Conservation (phyloP, 805 yeast genomes). For the Kodamaea restingae region DNA sequence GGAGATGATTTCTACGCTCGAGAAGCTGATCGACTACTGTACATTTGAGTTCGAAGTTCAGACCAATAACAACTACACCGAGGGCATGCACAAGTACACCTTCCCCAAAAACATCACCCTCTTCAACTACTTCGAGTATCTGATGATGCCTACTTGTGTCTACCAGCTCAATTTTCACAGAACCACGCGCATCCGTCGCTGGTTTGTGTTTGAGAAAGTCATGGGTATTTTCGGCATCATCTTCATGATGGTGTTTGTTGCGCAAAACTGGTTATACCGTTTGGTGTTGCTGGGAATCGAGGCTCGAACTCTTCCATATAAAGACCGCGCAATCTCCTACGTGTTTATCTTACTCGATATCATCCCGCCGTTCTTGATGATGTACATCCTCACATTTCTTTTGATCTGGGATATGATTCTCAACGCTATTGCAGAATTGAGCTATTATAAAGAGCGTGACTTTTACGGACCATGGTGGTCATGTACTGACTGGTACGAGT, state of each 20-base stretch:
- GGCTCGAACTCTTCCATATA: slow-evolving; percentile 48
- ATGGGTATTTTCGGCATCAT: slow-evolving; percentile 86
- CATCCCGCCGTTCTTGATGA: slow-evolving; percentile 72
- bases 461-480: slow-evolving; percentile 99
- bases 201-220: slow-evolving; percentile 62
- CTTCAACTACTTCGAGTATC: slow-evolving; percentile 64
- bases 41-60: slow-evolving; percentile 65
- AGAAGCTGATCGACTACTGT: slow-evolving; percentile 62
- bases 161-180: slow-evolving; percentile 82
- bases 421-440: slow-evolving; percentile 85
- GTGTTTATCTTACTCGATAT: slow-evolving; percentile 65
- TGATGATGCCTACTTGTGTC: slow-evolving; percentile 87
- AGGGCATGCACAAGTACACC: slow-evolving; percentile 8
- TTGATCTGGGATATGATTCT: slow-evolving; percentile 94
- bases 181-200: slow-evolving; percentile 63
- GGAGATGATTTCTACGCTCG: slow-evolving; percentile 6
- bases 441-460: slow-evolving; percentile 82
- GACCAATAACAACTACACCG: slow-evolving; percentile 23
- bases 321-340: slow-evolving; percentile 42
- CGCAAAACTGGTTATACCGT: slow-evolving; percentile 76
- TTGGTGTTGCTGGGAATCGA: slow-evolving; percentile 55
- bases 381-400: slow-evolving; percentile 76
- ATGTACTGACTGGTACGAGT: slow-evolving; percentile 88
- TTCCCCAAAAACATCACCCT: slow-evolving; percentile 76
- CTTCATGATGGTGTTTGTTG: slow-evolving; percentile 71